Evolutionary conservation across 192 early-diverging fungal species (phyloP).

Genomic region (Coemansia sp.): DNA sequence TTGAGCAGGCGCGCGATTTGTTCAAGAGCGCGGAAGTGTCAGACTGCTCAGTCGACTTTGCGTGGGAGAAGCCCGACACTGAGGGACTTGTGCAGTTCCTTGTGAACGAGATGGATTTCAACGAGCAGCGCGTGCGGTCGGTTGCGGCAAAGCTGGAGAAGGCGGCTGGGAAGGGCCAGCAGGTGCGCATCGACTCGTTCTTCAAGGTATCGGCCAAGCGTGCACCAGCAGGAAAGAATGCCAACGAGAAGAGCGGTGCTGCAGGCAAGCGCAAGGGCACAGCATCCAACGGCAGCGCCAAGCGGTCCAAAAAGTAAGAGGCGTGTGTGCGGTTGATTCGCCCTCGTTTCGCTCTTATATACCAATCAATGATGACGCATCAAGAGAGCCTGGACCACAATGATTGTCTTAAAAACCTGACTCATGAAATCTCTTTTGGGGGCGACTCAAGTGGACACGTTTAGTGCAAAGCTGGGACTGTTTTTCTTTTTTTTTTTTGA

Average conservation of each 20-base stretch:
- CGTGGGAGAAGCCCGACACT: conserved; percentile 74
- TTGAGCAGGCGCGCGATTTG: conserved; percentile 83
- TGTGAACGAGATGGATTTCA: conserved; percentile 95
- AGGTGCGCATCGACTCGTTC: conserved; percentile 91
- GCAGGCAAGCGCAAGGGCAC: conserved; percentile 26
- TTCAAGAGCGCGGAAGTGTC: conserved; percentile 82
- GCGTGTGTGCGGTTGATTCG: not conserved
- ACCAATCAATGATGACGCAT: conserved; percentile 5
- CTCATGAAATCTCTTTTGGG: not conserved
- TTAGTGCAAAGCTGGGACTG: not conserved
- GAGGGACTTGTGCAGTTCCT: conserved; percentile 88
- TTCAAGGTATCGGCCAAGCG: conserved; percentile 64
- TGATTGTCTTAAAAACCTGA: too few species aligned
- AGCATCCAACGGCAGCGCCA: conserved; percentile 12
- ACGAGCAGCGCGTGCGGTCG: conserved; percentile 86
- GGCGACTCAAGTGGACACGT: not conserved
- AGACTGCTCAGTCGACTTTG: conserved; percentile 64
- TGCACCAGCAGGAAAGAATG: conserved; percentile 8
- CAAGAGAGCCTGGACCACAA: too few species aligned
- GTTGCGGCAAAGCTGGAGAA: conserved; percentile 80
- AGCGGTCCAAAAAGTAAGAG: conserved; percentile 26
- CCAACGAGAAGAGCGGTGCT: conserved; percentile 1
- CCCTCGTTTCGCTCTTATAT: not conserved
- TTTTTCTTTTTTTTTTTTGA: not conserved
- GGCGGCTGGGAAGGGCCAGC: conserved; percentile 74